Evolutionary conservation across 202 grass and related monocot species (phyloP).

Genomic region (Elaeis oleifera): DNA sequence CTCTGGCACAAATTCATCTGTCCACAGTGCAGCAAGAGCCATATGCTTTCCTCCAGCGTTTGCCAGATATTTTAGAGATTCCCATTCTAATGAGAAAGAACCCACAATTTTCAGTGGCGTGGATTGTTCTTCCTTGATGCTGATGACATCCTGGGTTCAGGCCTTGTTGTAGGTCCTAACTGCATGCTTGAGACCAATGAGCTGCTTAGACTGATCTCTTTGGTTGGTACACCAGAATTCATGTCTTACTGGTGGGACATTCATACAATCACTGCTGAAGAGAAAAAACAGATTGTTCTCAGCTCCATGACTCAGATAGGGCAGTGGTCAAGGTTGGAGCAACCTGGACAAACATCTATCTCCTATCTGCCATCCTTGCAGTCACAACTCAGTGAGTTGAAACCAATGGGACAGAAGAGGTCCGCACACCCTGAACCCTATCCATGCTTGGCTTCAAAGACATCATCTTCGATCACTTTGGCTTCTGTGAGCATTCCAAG

Average conservation of each 20-base stretch:
- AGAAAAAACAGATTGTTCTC: not conserved
- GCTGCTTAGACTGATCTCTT: constrained; percentile 45
- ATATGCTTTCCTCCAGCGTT: not conserved
- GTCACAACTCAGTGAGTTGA: not conserved
- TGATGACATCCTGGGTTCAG: not conserved
- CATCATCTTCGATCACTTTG: not conserved
- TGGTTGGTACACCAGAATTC: constrained; percentile 39
- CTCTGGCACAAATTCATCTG: not conserved
- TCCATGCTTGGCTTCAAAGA: not conserved
- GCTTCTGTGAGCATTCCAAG: not conserved
- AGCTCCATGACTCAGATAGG: not conserved
- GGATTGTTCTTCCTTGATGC: not conserved
- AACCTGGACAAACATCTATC: not conserved
- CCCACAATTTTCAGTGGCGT: not conserved
- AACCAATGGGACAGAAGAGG: no score
- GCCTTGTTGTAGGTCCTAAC: constrained; percentile 10
- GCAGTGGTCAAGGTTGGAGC: not conserved
- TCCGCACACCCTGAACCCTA: no score
- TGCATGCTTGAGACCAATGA: constrained; percentile 68
- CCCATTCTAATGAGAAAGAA: not conserved
- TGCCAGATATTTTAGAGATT: not conserved
- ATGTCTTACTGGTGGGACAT: not conserved
- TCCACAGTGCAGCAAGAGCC: no score
- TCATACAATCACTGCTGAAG: not conserved
- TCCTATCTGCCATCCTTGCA: not conserved